These are phyloP conservation scores for Colletotrichum lentis DNA, from an alignment of 2,329 filamentous ascomycete genomes.

Conservation along the genomic window DNA sequence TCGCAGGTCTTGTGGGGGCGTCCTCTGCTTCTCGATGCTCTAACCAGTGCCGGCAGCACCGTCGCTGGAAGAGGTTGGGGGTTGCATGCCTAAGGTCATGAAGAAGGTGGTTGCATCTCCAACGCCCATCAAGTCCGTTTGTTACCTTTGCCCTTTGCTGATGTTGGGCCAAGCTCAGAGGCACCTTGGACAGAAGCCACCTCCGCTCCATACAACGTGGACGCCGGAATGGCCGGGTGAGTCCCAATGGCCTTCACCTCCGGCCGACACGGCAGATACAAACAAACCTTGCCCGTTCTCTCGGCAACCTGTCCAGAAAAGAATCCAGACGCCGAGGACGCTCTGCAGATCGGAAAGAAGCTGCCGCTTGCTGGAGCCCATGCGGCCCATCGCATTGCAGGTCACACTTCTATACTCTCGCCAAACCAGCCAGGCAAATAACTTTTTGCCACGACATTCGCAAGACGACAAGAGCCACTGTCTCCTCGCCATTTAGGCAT, in stretches of 20 bases:
- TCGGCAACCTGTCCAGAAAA: slow-evolving; percentile 8
- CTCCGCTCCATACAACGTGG: not conserved
- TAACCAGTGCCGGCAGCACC: slow-evolving; percentile 11
- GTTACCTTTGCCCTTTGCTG: not conserved
- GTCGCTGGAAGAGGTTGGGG: not conserved
- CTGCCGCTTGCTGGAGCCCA: slow-evolving; percentile 1
- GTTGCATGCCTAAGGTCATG: not conserved
- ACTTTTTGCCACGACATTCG: slow-evolving; percentile 7
- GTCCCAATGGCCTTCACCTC: not conserved
- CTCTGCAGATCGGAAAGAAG: slow-evolving; percentile 19
- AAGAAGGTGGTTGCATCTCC: slow-evolving; percentile 10
- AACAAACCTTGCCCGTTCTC: slow-evolving; percentile 11
- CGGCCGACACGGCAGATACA: not conserved
- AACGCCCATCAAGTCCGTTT: not conserved
- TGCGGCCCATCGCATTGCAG: slow-evolving; percentile 1
- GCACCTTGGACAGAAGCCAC: not conserved
- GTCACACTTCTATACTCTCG: not conserved
- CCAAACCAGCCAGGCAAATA: slow-evolving; percentile 14
- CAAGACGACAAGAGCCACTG: not conserved
- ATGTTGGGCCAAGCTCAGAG: not conserved
- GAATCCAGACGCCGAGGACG: slow-evolving; percentile 16
- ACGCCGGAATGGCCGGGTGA: not conserved
- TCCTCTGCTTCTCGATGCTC: not conserved
- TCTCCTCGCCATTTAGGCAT: not conserved
- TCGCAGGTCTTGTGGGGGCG: slow-evolving; percentile 25